Evolutionary conservation across 768 basidiomycete genomes (phyloP), one percentile per base, ranked within the genome.

Genomic region (Clavaria fumosa): DNA sequence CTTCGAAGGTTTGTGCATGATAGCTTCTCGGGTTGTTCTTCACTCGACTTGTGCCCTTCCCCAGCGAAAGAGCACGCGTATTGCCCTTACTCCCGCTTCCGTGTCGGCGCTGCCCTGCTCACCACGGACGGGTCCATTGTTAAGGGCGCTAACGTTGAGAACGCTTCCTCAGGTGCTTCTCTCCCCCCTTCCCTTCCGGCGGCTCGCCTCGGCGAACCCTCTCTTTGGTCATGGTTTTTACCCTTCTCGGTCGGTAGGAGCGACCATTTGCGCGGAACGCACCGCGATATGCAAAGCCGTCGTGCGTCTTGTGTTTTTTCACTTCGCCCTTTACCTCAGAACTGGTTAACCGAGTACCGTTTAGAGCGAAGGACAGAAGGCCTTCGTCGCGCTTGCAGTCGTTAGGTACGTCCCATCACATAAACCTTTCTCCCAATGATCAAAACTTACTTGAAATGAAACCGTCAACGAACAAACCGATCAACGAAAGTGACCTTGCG

Each of bases 271-370:
- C 46, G 93, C 93, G 0, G 93, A 99, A 53, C 65, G 91, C 21
- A 96, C 93, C 0, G 91, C 91, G 0, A 63, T 99, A 38, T 80
- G 89, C n/a, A 95, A 95, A 55, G 91, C 88, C 19, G 75, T 81
- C 15, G 90, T 91, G 44, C 56, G 84, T 65, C 23, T 19, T 39
- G 20, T 20, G 28, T 19, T 17, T 30, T 18, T 39, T 11, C 19
- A 22, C 19, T n/a, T 28, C 34, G 17, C 21, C 4, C 15, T 5
- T 4, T 12, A 19, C 19, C 41, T 37, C 24, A 14, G 6, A 39
- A 17, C 17, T 26, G 11, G 31, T n/a, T 23, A 23, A 30, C 35
- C 9, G 9, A 30, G 36, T 12, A 33, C 10, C 22, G n/a, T 31
- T 12, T 45, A 90, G 89, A 90, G 84, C 56, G 82, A 88, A 41